Percentiles rank a stretch among this genome's conserved stretches.
These are phyloP conservation scores for Epichloe uncinata DNA, from an alignment of 2,329 filamentous ascomycete genomes.

Conservation along the genomic window DNA sequence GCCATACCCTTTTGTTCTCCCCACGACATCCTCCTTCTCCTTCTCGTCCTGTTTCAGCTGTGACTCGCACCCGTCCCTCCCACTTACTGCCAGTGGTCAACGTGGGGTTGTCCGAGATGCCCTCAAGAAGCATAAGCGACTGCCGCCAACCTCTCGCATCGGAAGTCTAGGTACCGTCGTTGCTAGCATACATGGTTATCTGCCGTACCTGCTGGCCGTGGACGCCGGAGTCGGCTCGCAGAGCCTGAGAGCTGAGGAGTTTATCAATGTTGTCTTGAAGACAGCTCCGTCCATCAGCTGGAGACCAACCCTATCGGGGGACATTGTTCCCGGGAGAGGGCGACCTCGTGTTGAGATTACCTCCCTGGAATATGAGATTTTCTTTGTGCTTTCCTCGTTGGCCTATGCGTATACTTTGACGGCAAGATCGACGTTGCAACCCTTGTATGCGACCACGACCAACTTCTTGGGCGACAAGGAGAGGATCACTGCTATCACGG, in stretches of 20 bases:
- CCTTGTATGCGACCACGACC: slow-evolving; percentile 53
- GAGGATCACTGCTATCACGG: slow-evolving; percentile 54
- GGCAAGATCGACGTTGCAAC: slow-evolving; percentile 58
- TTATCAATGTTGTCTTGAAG: slow-evolving; percentile 53
- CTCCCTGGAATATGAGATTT: slow-evolving; percentile 71
- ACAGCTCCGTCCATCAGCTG: slow-evolving; percentile 58
- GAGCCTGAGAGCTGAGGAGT: slow-evolving; percentile 33
- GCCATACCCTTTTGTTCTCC: slow-evolving; percentile 81
- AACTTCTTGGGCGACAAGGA: slow-evolving; percentile 50
- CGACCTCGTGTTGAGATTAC: slow-evolving; percentile 53
- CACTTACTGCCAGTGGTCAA: slow-evolving; percentile 67
- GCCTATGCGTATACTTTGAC: slow-evolving; percentile 61
- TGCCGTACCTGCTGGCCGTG: slow-evolving; percentile 71
- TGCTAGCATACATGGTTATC: slow-evolving; percentile 58
- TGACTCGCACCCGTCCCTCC: slow-evolving; percentile 78
- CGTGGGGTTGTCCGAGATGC: slow-evolving; percentile 71
- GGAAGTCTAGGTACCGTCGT: slow-evolving; percentile 58
- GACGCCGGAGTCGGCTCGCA: slow-evolving; percentile 54
- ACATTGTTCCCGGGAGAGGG: slow-evolving; percentile 50
- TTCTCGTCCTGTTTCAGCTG: slow-evolving; percentile 68
- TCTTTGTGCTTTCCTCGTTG: slow-evolving; percentile 64
- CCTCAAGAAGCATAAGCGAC: slow-evolving; percentile 79
- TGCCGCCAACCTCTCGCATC: slow-evolving; percentile 57
- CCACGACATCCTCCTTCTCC: slow-evolving; percentile 78
- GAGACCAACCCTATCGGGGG: slow-evolving; percentile 61